Conservation (phyloP, 2,329 filamentous ascomycete species). For the Polychaeton citri region DNA sequence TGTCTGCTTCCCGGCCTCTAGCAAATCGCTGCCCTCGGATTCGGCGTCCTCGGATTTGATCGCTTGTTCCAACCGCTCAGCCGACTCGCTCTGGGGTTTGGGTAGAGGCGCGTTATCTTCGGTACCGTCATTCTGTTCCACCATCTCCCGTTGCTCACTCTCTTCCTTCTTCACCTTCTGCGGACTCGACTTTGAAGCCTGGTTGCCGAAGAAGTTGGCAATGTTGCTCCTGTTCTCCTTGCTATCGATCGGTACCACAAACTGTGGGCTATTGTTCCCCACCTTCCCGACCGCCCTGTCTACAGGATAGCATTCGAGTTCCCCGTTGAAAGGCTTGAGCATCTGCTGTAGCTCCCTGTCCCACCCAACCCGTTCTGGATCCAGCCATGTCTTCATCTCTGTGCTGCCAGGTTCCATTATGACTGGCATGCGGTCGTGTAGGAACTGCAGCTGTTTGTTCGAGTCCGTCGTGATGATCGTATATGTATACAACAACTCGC, state of each 20-base stretch:
- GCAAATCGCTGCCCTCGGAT: slow-evolving; percentile 14
- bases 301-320: slow-evolving; percentile 76
- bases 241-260: slow-evolving; percentile 71
- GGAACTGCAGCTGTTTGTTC: slow-evolving; percentile 67
- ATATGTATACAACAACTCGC: slow-evolving; percentile 70
- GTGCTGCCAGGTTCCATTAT: slow-evolving; percentile 67
- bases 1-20: slow-evolving; percentile 14
- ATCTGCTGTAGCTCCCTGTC: slow-evolving; percentile 62
- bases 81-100: slow-evolving; percentile 14
- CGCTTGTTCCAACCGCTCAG: slow-evolving; percentile 15
- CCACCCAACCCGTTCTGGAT: slow-evolving; percentile 62
- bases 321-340: slow-evolving; percentile 65
- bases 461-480: slow-evolving; percentile 86
- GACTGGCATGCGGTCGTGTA: slow-evolving; percentile 94
- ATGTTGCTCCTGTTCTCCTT: slow-evolving; percentile 87
- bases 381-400: slow-evolving; percentile 61
- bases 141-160: slow-evolving; percentile 12
- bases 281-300: slow-evolving; percentile 86
- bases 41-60: slow-evolving; percentile 34
- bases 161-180: slow-evolving; percentile 21
- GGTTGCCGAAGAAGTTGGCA: slow-evolving; percentile 74
- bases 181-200: slow-evolving; percentile 22
- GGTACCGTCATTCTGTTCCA: slow-evolving; percentile 20
- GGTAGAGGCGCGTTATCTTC: slow-evolving; percentile 42
- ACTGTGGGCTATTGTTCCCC: slow-evolving; percentile 74